Conservation (phyloP, 345 rosid genomes). For the Abelmoschus esculentus region DNA sequence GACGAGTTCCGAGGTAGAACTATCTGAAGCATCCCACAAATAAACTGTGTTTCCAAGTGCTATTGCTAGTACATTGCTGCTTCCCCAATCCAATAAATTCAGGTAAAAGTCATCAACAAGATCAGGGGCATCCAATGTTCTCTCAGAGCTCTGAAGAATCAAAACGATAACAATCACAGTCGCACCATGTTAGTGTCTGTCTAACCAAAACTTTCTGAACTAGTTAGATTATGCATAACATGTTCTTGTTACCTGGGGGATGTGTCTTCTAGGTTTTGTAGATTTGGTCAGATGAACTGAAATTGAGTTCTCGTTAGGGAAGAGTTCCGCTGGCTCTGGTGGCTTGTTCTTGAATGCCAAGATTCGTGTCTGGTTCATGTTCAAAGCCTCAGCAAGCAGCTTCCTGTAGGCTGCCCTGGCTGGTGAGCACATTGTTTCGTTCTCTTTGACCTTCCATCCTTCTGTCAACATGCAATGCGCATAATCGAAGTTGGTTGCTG, state of each 20-base stretch:
- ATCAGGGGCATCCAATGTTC: conserved; percentile 47
- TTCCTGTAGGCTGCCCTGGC: conserved; percentile 55
- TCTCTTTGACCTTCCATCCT: conserved; percentile 42
- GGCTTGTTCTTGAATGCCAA: conserved; percentile 70
- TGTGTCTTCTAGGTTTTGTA: conserved; percentile 23
- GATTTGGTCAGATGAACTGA: conserved; percentile 21
- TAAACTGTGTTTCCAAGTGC: conserved; percentile 34
- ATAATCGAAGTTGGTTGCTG: conserved; percentile 69
- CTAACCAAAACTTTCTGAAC: background rate
- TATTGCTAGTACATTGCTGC: conserved; percentile 36
- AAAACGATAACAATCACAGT: background rate
- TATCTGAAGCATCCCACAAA: conserved; percentile 43
- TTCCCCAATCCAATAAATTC: conserved; percentile 48
- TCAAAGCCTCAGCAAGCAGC: conserved; percentile 52
- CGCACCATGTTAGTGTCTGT: background rate
- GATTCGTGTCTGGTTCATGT: conserved; percentile 56
- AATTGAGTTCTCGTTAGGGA: conserved; percentile 14
- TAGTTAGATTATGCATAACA: background rate
- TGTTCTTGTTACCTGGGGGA: conserved; percentile 26
- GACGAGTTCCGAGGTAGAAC: conserved; percentile 44
- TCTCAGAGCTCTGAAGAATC: conserved; percentile 34
- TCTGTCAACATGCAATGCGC: conserved; percentile 54
- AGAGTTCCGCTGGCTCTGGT: conserved; percentile 21
- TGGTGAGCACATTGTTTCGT: conserved; percentile 35
- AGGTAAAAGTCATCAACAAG: conserved; percentile 42